Conservation (phyloP, 192 early-diverging fungal species). For the Backusella morwellensis region DNA sequence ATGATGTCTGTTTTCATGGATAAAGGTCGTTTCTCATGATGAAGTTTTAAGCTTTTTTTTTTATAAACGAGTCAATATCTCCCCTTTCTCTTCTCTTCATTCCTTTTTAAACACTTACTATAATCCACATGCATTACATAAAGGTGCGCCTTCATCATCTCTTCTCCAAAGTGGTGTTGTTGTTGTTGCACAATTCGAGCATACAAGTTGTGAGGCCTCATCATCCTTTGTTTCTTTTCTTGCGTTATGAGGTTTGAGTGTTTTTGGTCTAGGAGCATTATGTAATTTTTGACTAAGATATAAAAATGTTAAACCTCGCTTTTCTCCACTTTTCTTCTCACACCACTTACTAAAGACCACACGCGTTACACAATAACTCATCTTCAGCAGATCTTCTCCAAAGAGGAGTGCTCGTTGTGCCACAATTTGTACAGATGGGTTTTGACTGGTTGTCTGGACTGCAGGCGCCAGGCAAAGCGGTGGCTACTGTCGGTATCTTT, state of each 20-base stretch:
- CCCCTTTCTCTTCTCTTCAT: neutral
- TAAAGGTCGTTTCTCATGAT: conserved; percentile 29
- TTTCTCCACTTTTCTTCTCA: neutral
- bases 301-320: neutral
- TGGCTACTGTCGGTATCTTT: neutral
- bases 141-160: conserved; percentile 50
- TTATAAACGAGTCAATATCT: neutral
- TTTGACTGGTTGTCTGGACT: conserved; percentile 13
- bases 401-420: conserved; percentile 84
- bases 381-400: conserved; percentile 89
- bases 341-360: conserved; percentile 79
- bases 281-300: conserved; percentile 70
- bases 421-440: conserved; percentile 64
- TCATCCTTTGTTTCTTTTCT: conserved; percentile 49
- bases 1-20: conserved; percentile 33
- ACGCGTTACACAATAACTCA: conserved; percentile 93
- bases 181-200: conserved; percentile 75
- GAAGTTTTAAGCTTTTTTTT: conserved; percentile 22
- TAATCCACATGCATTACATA: conserved; percentile 50
- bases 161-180: conserved; percentile 93
- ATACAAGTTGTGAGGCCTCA: conserved; percentile 45
- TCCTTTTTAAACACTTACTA: conserved; percentile 31
- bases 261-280: conserved; percentile 75
- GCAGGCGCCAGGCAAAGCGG: neutral
- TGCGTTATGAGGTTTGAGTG: conserved; percentile 73